A percentile compares a stretch with the other conserved stretches of the same genome.
phyloP scores from a whole-genome alignment of 208 protist genomes.

The Wallacemonas sp. region DNA sequence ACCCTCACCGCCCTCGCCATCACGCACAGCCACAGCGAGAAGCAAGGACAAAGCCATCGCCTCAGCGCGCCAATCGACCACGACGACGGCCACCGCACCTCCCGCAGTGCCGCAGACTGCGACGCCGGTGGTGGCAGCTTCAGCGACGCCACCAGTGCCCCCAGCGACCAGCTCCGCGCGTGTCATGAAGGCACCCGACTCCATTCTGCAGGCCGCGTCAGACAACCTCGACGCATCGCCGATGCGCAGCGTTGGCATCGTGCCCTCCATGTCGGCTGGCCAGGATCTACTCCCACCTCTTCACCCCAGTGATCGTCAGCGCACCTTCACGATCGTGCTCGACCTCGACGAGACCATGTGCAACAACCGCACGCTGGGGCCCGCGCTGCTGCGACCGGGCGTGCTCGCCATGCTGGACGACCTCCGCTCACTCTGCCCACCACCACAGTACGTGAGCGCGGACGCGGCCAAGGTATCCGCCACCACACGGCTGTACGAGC shows the following conservation, averaged over 20 bases:
- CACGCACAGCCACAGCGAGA: too few relatives aligned
- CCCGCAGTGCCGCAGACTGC: neutral
- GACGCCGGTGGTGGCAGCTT: too few relatives aligned
- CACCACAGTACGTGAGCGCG: constrained; percentile 33
- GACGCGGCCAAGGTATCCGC: constrained; percentile 17
- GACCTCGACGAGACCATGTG: constrained; percentile 92
- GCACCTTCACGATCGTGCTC: constrained; percentile 87
- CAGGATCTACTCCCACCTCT: constrained; percentile 48
- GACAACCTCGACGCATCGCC: constrained; percentile 13
- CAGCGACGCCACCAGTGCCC: too few relatives aligned
- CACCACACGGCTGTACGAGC: constrained; percentile 46
- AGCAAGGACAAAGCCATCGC: too few relatives aligned
- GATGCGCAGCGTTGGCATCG: constrained; percentile 4
- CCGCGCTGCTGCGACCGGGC: constrained; percentile 69
- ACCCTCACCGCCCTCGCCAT: neutral
- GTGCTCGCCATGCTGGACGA: constrained; percentile 56
- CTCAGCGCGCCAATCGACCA: too few relatives aligned
- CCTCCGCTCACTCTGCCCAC: constrained; percentile 49
- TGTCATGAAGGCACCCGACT: constrained; percentile 10
- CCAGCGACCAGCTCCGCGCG: neutral
- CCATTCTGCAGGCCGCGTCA: constrained; percentile 14
- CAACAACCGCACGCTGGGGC: constrained; percentile 73
- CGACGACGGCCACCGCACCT: neutral
- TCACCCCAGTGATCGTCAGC: constrained; percentile 39
- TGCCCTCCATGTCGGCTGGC: neutral